Conservation (phyloP, 805 yeast genomes). For the Saccharomycopsis fodiens region DNA sequence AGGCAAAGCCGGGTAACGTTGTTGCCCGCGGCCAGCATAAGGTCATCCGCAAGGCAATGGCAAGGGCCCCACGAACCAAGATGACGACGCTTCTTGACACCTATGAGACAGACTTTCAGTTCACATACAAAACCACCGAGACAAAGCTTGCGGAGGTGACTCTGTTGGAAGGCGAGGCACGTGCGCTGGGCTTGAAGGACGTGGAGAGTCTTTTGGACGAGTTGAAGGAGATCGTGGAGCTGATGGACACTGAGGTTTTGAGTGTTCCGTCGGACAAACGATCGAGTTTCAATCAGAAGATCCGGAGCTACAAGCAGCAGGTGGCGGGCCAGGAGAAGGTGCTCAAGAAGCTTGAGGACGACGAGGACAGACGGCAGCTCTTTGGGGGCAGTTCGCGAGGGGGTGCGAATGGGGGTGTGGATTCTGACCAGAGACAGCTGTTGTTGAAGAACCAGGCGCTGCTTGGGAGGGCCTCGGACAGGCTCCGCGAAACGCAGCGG, state of each 20-base stretch:
- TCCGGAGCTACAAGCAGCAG: constrained; percentile 61
- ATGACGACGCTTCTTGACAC: constrained; percentile 47
- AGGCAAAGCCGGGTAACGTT: too few species aligned
- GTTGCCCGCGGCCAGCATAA: too few species aligned
- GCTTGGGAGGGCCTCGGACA: constrained; percentile 73
- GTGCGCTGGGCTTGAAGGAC: constrained; percentile 48
- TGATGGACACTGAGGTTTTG: constrained; percentile 80
- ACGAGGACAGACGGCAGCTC: constrained; percentile 61
- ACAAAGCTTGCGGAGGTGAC: constrained; percentile 53
- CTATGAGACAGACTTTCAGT: constrained; percentile 66
- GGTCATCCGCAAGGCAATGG: too few species aligned
- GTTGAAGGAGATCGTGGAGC: constrained; percentile 70
- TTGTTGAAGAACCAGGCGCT: constrained; percentile 71
- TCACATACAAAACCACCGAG: constrained; percentile 62
- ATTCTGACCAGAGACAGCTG: constrained; percentile 62
- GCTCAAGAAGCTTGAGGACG: constrained; percentile 53
- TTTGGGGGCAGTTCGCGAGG: constrained; percentile 57
- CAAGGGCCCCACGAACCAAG: too few species aligned
- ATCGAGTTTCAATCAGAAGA: constrained; percentile 62
- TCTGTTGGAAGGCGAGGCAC: constrained; percentile 42
- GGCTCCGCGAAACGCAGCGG: constrained; percentile 81
- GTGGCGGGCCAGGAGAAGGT: constrained; percentile 49
- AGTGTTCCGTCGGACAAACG: constrained; percentile 71
- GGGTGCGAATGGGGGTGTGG: constrained; percentile 25
- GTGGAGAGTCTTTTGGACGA: constrained; percentile 71